A percentile compares a stretch with the other conserved stretches of the same genome.
phyloP scores from a whole-genome alignment of 2,329 filamentous ascomycete genomes.

The Epichloe hybrida region DNA sequence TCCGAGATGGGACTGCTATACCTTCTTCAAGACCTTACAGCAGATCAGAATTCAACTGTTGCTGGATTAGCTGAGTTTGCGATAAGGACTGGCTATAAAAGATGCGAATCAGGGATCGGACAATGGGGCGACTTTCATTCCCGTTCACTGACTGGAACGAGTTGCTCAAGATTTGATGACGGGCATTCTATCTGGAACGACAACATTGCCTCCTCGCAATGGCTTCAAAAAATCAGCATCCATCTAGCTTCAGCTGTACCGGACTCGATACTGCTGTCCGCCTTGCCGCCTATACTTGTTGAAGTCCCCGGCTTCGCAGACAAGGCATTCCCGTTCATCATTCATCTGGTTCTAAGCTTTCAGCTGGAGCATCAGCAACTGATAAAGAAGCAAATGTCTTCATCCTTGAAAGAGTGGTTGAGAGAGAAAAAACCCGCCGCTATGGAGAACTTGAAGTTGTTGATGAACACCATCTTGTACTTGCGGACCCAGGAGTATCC shows the following conservation, averaged over 20 bases:
- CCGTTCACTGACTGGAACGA: conserved; percentile 37
- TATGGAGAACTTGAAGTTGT: conserved; percentile 52
- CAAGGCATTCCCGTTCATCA: conserved; percentile 65
- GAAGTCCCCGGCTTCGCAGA: conserved; percentile 57
- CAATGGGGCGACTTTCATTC: conserved; percentile 42
- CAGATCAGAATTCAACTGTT: conserved; percentile 39
- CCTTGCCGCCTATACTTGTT: conserved; percentile 52
- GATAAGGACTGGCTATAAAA: too few relatives aligned
- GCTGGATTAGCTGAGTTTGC: conserved; percentile 49
- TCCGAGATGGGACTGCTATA: conserved; percentile 52
- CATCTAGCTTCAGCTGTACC: conserved; percentile 45
- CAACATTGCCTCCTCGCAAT: conserved; percentile 33
- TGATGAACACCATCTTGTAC: conserved; percentile 74
- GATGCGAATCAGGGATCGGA: too few relatives aligned
- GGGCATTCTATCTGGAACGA: conserved; percentile 18
- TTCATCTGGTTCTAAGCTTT: conserved; percentile 65
- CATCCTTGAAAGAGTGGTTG: conserved; percentile 52
- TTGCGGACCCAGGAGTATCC: conserved; percentile 69
- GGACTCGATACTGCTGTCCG: conserved; percentile 54
- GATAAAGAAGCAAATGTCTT: conserved; percentile 51
- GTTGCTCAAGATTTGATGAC: conserved; percentile 2
- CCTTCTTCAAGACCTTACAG: conserved; percentile 47
- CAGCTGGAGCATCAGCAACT: conserved; percentile 49
- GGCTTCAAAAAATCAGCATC: conserved; percentile 49
- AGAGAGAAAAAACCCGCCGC: conserved; percentile 21